Conservation (phyloP, 176 grass and related monocot genomes). For the Ensete ventricosum region DNA sequence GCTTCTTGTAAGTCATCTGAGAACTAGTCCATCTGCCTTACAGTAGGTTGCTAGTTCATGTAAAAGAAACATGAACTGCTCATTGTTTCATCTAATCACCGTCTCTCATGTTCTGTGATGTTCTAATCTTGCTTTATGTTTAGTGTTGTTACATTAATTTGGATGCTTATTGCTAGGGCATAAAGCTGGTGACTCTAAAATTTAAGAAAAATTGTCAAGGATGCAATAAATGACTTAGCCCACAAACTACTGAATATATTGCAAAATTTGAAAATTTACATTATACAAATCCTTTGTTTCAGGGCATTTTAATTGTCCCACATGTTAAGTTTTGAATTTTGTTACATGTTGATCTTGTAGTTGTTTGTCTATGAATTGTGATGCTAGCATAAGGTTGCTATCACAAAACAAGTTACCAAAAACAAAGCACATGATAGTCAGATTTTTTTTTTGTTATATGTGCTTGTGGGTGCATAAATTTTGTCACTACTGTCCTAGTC, state of each 20-base stretch:
- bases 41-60: not conserved
- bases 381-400: not conserved
- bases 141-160: not conserved
- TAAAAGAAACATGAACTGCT: not conserved
- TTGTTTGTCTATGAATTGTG: not conserved
- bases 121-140: not conserved
- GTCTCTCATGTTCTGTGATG: not conserved
- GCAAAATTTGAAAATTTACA: not conserved
- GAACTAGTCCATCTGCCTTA: not conserved
- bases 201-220: not conserved
- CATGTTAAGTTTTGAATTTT: not conserved
- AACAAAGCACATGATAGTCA: too few relatives aligned
- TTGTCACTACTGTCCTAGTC: not conserved
- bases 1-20: slow-evolving; percentile 51
- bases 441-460: not conserved
- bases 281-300: not conserved
- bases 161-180: not conserved
- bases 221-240: not conserved
- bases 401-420: too few relatives aligned
- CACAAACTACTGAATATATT: too few relatives aligned
- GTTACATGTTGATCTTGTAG: not conserved
- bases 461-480: not conserved
- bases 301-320: not conserved
- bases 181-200: not conserved
- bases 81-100: not conserved